Conservation (phyloP, 495 filamentous ascomycete species). For the Neurospora intermedia region DNA sequence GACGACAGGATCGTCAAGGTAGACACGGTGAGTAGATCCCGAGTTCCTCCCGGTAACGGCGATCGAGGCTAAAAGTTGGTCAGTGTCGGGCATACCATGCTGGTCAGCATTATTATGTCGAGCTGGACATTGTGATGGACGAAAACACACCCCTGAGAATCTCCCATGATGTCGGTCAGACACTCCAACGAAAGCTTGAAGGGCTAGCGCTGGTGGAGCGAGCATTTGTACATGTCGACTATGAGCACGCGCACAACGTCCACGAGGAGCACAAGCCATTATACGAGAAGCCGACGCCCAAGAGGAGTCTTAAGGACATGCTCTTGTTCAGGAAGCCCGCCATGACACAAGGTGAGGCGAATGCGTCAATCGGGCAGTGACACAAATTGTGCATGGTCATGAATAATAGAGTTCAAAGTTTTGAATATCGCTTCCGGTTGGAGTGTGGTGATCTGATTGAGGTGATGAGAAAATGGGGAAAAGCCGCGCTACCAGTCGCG, state of each 20-base stretch:
- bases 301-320: constrained; percentile 26
- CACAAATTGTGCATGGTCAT: neutral
- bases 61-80: neutral
- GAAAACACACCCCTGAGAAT: constrained; percentile 36
- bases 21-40: constrained; percentile 30
- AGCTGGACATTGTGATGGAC: constrained; percentile 49
- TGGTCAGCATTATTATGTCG: constrained; percentile 45
- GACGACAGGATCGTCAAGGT: constrained; percentile 42
- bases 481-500: too few relatives aligned
- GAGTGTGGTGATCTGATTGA: neutral
- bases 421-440: neutral
- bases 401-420: neutral
- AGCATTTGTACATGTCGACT: constrained; percentile 49
- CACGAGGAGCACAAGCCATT: constrained; percentile 44
- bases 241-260: constrained; percentile 37
- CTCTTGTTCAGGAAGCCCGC: constrained; percentile 27
- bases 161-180: constrained; percentile 44
- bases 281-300: constrained; percentile 28
- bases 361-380: neutral
- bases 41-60: neutral
- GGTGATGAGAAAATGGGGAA: neutral
- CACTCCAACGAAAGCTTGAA: constrained; percentile 45
- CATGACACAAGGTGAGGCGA: constrained; percentile 10
- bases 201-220: constrained; percentile 41
- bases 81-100: constrained; percentile 45